These are phyloP conservation scores for Globisporangium lucens DNA, from an alignment of 352 stramenopile genomes.

Conservation along the genomic window DNA sequence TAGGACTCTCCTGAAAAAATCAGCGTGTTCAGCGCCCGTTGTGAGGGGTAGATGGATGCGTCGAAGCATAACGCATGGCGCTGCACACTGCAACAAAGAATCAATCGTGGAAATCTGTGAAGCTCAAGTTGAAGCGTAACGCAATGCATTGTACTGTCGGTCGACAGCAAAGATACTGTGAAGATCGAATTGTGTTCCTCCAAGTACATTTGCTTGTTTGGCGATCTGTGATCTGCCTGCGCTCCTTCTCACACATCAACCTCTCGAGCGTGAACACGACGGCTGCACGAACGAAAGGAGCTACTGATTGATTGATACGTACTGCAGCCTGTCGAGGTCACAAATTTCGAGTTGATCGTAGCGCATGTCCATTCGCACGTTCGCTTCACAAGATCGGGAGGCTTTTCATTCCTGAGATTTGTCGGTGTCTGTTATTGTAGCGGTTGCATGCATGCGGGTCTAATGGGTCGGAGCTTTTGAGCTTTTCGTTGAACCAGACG, in stretches of 20 bases:
- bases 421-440: neutral
- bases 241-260: neutral
- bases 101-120: no score
- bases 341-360: neutral
- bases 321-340: no score
- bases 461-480: neutral
- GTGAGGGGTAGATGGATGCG: neutral
- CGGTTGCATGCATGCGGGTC: neutral
- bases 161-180: neutral
- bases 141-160: neutral
- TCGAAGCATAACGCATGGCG: conserved; percentile 1
- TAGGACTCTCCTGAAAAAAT: neutral
- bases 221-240: neutral
- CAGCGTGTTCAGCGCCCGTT: neutral
- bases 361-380: no score
- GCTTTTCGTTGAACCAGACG: neutral
- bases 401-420: neutral
- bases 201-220: neutral
- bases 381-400: neutral
- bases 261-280: neutral
- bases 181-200: neutral
- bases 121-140: neutral
- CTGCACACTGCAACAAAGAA: neutral
- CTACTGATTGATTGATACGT: neutral
- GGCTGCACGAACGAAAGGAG: neutral